Evolutionary conservation across 192 early-diverging fungal genomes (phyloP).

Genomic region (Dimargaris verticillata): DNA sequence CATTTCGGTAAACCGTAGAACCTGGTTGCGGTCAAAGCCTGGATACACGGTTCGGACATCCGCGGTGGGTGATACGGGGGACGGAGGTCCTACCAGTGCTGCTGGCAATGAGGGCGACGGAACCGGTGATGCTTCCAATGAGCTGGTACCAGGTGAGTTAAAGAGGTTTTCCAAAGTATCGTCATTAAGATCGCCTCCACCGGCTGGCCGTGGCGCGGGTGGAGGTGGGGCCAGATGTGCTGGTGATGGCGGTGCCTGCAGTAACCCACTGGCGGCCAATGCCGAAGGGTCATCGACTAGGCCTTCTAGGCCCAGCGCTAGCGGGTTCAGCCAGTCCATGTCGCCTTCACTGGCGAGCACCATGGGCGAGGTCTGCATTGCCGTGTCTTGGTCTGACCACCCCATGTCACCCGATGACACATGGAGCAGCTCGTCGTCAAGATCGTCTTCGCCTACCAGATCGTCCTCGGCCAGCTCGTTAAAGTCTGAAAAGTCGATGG

Average conservation of each 20-base stretch:
- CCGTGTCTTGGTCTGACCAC: slow-evolving; percentile 5
- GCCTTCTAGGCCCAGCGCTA: slow-evolving; percentile 37
- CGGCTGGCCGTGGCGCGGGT: slow-evolving; percentile 2
- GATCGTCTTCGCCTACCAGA: slow-evolving; percentile 26
- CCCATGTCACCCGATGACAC: slow-evolving; percentile 12
- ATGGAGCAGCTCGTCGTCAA: slow-evolving; percentile 24
- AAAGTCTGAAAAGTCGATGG: slow-evolving; percentile 70
- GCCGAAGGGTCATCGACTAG: slow-evolving; percentile 28
- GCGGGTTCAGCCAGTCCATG: slow-evolving; percentile 12
- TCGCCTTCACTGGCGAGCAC: slow-evolving; percentile 9
- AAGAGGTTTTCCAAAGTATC: slow-evolving; percentile 30
- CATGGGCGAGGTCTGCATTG: slow-evolving; percentile 7
- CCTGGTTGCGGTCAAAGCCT: slow-evolving; percentile 38
- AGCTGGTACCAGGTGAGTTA: slow-evolving; percentile 13
- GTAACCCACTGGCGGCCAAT: not conserved
- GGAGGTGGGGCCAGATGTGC: not conserved
- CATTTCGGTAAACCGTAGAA: slow-evolving; percentile 44
- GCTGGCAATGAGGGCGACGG: slow-evolving; percentile 6
- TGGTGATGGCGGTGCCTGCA: not conserved
- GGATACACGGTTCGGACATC: slow-evolving; percentile 38
- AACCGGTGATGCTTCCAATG: not conserved
- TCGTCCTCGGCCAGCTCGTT: slow-evolving; percentile 62
- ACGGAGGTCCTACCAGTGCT: not conserved
- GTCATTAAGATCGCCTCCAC: slow-evolving; percentile 11
- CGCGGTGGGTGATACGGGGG: not conserved